Conservation (phyloP, 352 stramenopile genomes). For the Pythium apleroticum region DNA sequence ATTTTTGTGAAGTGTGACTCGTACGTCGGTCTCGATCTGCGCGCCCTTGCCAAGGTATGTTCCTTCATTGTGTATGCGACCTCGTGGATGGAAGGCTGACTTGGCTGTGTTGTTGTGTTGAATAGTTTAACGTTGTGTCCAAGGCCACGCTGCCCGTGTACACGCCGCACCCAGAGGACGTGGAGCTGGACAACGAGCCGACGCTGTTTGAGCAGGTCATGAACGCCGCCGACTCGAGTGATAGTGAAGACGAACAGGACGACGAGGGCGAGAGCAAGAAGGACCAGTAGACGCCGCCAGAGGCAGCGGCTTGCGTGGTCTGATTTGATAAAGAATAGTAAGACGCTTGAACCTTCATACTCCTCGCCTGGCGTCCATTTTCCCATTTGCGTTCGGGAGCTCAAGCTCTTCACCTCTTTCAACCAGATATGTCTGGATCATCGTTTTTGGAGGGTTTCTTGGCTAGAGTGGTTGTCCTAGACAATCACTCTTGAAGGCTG, state of each 20-base stretch:
- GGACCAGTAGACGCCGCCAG: conserved; percentile 37
- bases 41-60: conserved; percentile 82
- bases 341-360: conserved; percentile 3
- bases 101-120: conserved; percentile 17
- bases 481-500: background rate
- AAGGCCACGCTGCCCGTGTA: conserved; percentile 93
- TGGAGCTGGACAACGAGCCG: conserved; percentile 99
- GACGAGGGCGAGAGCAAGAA: conserved; percentile 56
- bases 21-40: conserved; percentile 97
- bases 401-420: background rate
- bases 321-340: conserved; percentile 9
- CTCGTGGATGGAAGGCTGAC: conserved; percentile 4
- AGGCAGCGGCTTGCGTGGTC: conserved; percentile 2
- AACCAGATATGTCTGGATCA: background rate
- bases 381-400: too few species aligned
- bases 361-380: background rate
- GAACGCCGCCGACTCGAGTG: conserved; percentile 82
- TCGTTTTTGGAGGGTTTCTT: background rate
- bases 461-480: background rate
- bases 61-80: background rate
- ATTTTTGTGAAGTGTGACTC: conserved; percentile 97
- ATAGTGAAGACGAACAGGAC: conserved; percentile 84
- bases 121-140: conserved; percentile 94
- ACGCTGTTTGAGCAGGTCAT: conserved; percentile 99
- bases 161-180: conserved; percentile 97